phyloP scores from a whole-genome alignment of 2,329 filamentous ascomycete species.

The Scedosporium minutisporum region DNA sequence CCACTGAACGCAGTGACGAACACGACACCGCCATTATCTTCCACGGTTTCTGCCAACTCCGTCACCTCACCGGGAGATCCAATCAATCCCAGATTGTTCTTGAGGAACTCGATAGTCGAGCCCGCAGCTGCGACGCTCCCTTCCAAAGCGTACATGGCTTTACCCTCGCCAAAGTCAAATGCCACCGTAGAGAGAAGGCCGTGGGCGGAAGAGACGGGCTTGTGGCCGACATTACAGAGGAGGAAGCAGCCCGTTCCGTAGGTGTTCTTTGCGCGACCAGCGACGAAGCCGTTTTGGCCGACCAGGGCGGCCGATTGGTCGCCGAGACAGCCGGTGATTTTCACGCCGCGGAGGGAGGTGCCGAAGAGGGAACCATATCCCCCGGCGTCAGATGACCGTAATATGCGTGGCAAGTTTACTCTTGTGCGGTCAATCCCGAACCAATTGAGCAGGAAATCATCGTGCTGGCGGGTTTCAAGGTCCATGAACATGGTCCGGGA shows the following conservation, averaged over 20 bases:
- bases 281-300: slow-evolving; percentile 73
- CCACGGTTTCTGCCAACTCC: slow-evolving; percentile 39
- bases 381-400: slow-evolving; percentile 65
- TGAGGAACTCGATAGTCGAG: slow-evolving; percentile 66
- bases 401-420: slow-evolving; percentile 70
- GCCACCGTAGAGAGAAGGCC: slow-evolving; percentile 77
- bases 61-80: slow-evolving; percentile 38
- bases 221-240: slow-evolving; percentile 76
- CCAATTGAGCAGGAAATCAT: slow-evolving; percentile 66
- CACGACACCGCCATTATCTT: slow-evolving; percentile 72
- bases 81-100: slow-evolving; percentile 55
- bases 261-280: slow-evolving; percentile 81
- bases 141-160: slow-evolving; percentile 70
- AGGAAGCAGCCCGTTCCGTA: slow-evolving; percentile 87
- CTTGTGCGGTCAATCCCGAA: slow-evolving; percentile 63
- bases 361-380: slow-evolving; percentile 59
- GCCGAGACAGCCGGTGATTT: slow-evolving; percentile 72
- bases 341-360: slow-evolving; percentile 58
- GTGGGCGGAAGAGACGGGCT: slow-evolving; percentile 75
- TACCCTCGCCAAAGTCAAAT: slow-evolving; percentile 61
- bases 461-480: slow-evolving; percentile 69
- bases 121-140: slow-evolving; percentile 77
- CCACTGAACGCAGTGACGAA: slow-evolving; percentile 89
- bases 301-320: slow-evolving; percentile 82
- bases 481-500: slow-evolving; percentile 95